A percentile compares a stretch with the other conserved stretches of the same genome.
Evolutionary conservation across 208 protist species (phyloP).

Genomic region (Acanthamoeba rhysodes): DNA sequence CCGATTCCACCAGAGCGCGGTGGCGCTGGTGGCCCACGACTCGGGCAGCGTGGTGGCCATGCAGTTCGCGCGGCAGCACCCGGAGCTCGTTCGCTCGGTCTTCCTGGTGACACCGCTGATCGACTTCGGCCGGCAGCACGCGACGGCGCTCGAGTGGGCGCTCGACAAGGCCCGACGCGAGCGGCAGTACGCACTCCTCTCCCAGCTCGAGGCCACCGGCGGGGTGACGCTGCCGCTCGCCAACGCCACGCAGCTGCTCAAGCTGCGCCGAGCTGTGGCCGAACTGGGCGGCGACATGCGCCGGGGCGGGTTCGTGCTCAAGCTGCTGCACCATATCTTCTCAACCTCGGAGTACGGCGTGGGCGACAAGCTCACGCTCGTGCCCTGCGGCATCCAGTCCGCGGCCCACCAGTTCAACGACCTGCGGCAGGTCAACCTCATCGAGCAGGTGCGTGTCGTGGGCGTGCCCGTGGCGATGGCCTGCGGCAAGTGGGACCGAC

Average conservation of each 20-base stretch:
- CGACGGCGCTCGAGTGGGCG: not conserved
- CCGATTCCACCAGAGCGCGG: not conserved
- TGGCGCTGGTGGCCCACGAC: constrained; percentile 36
- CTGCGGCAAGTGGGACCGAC: constrained; percentile 34
- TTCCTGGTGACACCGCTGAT: constrained; percentile 22
- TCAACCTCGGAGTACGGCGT: constrained; percentile 5
- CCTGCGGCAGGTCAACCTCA: constrained; percentile 12
- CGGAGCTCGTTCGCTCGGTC: not conserved
- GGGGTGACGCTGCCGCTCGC: not conserved
- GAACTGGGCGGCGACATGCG: constrained; percentile 32
- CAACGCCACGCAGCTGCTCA: constrained; percentile 16
- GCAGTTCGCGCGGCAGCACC: not conserved
- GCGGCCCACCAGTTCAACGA: constrained; percentile 34
- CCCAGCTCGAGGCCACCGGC: not conserved
- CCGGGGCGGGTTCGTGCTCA: constrained; percentile 38
- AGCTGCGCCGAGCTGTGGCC: not conserved
- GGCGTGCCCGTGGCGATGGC: not conserved
- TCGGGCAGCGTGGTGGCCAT: constrained; percentile 34
- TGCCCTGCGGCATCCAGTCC: constrained; percentile 36
- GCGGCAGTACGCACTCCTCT: not conserved
- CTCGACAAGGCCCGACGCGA: not conserved
- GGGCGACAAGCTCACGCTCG: not conserved
- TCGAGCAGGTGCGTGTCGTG: not conserved
- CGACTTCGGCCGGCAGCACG: constrained; percentile 4
- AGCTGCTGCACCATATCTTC: constrained; percentile 35